Evolutionary conservation across 2,329 filamentous ascomycete species (phyloP), one percentile per base, ranked within the genome.

Genomic region (Aspergillus fischeri): DNA sequence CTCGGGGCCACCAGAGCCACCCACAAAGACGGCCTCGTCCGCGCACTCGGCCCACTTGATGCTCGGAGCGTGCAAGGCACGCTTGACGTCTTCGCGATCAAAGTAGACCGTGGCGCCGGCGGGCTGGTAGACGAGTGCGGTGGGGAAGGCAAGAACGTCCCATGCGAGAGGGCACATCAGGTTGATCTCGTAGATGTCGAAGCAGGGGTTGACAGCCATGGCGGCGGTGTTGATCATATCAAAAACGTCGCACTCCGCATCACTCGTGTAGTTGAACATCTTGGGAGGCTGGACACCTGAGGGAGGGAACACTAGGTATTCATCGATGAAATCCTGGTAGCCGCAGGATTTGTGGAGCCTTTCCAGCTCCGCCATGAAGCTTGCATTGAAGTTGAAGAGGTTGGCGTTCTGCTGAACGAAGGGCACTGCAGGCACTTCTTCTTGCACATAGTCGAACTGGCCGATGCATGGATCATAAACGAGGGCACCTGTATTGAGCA

Each of bases 101-200:
- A 91, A 90, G 77, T 91, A 89, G 53, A 91, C 77, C 0, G 73
- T 69, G 0, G 85, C 79, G 1, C 87, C 88, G 0, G 74, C 77
- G 0, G 89, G 88, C 0, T 83, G 66, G 72, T 92, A 93, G 21
- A 56, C 54, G 2, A 73, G 60, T 2, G 63, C 64, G 14, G 66
- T 69, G 1, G 88, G 86, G 73, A 88, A 87, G 17, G 85, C 85
- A 2, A 92, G 78, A 0, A 88, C 83, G 57, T 91, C 86, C 81
- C 84, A 90, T 1, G 83, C 77, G 2, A 86, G 63, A 0, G 90
- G 90, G 69, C 90, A 94, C 11, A 86, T 88, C 3, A 84, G 86
- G 2, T 83, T 83, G 14, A 93, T 82, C 51, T 89, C 83, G 74
- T 93, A 94, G 10, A 90, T 77, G 70, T 91, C 85, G 74, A 89